Evolutionary conservation across 2,329 filamentous ascomycete species (phyloP).

Genomic region (Bertia moriformis): DNA sequence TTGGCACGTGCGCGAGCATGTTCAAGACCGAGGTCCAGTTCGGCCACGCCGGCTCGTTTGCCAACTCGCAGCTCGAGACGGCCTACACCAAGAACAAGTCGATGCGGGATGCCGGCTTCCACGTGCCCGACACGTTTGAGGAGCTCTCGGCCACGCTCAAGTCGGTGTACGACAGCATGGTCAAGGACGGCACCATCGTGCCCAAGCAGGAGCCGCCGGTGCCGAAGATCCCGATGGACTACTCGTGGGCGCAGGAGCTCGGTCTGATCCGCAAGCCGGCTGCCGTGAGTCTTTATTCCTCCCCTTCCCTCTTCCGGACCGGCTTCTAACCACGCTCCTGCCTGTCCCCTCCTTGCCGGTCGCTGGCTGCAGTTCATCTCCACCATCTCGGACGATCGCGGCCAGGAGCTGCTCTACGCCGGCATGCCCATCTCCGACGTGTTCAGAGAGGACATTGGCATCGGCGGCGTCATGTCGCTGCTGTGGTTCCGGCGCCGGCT

Average conservation of each 20-base stretch:
- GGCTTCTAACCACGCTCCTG: too few species aligned
- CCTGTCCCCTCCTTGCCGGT: too few species aligned
- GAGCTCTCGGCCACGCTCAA: constrained; percentile 70
- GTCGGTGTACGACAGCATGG: constrained; percentile 74
- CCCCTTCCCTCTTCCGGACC: too few species aligned
- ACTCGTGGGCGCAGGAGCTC: constrained; percentile 98
- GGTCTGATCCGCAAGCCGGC: constrained; percentile 98
- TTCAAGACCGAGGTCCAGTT: constrained; percentile 99
- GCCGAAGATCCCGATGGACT: constrained; percentile 98
- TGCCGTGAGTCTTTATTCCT: too few species aligned
- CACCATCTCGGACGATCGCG: constrained; percentile 98
- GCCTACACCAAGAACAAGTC: constrained; percentile 90
- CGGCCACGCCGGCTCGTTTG: constrained; percentile 93
- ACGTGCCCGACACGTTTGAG: constrained; percentile 92
- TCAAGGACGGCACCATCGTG: constrained; percentile 71
- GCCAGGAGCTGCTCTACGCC: constrained; percentile 94
- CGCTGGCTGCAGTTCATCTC: too few species aligned
- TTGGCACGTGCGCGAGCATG: constrained; percentile 98
- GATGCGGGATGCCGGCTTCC: constrained; percentile 89
- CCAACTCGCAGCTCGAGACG: constrained; percentile 98
- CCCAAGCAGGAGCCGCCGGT: constrained; percentile 79
- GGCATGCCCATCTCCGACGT: constrained; percentile 99
- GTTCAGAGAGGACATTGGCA: constrained; percentile 96
- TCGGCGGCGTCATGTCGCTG: constrained; percentile 98
- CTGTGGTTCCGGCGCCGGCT: constrained; percentile 98